phyloP scores from a whole-genome alignment of 139 green algal genomes.

The Micractinium sp. region DNA sequence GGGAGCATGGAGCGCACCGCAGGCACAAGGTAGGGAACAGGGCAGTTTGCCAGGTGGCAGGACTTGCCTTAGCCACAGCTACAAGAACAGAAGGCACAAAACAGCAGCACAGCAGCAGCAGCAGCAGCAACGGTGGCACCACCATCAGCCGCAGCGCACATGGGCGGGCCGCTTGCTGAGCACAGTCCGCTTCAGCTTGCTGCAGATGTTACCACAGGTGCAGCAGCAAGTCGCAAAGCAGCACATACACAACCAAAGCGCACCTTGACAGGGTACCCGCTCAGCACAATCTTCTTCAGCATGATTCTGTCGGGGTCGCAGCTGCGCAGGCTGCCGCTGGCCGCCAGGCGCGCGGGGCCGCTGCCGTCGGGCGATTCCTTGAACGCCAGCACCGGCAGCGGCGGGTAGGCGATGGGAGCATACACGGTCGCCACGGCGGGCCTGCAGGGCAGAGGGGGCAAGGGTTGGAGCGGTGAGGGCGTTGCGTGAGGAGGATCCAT shows the following conservation, averaged over 20 bases:
- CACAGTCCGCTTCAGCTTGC: no score
- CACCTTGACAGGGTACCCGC: conserved; percentile 85
- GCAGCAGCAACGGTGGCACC: neutral
- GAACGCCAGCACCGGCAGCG: conserved; percentile 92
- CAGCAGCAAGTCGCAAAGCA: no score
- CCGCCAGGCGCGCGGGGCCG: conserved; percentile 10
- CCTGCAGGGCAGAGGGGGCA: conserved; percentile 39
- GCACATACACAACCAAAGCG: neutral
- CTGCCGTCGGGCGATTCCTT: conserved; percentile 48
- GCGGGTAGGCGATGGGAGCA: conserved; percentile 86
- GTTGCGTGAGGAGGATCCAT: no score
- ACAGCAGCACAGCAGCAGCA: neutral
- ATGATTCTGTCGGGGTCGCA: conserved; percentile 89
- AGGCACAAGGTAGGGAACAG: no score
- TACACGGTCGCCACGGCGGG: conserved; percentile 78
- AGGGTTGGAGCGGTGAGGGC: neutral
- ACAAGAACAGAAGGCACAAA: no score
- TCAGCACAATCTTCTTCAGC: conserved; percentile 91
- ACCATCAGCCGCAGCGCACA: neutral
- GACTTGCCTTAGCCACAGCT: no score
- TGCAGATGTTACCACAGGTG: no score
- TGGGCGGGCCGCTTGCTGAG: no score
- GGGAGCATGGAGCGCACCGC: no score
- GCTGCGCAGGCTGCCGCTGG: conserved; percentile 66
- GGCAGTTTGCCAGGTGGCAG: no score